phyloP scores from a whole-genome alignment of 2,329 filamentous ascomycete species.

The Drechslera avenae region DNA sequence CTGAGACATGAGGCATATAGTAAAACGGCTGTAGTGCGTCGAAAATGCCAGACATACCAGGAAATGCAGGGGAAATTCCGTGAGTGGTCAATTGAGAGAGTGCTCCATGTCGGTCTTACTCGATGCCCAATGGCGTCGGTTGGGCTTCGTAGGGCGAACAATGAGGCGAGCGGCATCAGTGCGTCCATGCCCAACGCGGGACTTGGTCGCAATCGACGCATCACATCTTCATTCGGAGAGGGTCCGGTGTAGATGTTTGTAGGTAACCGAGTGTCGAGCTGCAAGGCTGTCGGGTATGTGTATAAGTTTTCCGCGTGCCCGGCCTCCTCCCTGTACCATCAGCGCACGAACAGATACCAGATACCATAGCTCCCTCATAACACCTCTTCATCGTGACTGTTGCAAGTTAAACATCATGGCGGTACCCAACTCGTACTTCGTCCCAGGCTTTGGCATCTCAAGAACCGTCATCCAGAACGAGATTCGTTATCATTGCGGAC shows the following conservation, averaged over 20 bases:
- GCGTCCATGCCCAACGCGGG: conserved; percentile 33
- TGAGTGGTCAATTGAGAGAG: conserved; percentile 14
- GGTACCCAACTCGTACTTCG: conserved; percentile 48
- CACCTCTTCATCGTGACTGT: conserved; percentile 7
- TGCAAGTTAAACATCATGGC: conserved; percentile 27
- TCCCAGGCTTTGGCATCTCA: conserved; percentile 51
- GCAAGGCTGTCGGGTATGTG: conserved; percentile 12
- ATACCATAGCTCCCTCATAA: conserved; percentile 18
- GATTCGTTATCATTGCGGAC: conserved; percentile 51
- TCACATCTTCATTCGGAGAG: conserved; percentile 11
- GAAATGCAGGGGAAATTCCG: conserved; percentile 9
- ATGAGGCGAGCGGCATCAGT: conserved; percentile 39
- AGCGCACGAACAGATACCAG: conserved; percentile 16
- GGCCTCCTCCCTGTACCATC: conserved; percentile 20
- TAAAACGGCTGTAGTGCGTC: conserved; percentile 7
- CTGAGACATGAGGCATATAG: conserved; percentile 11
- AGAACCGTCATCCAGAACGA: conserved; percentile 52
- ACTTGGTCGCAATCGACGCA: conserved; percentile 10
- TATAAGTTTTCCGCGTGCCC: conserved; percentile 32
- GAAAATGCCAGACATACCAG: conserved; percentile 12
- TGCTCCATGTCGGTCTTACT: conserved; percentile 22
- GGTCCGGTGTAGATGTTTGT: conserved; percentile 18
- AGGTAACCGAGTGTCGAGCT: conserved; percentile 10
- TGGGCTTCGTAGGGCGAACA: conserved; percentile 35
- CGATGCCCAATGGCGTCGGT: conserved; percentile 34